Conservation (phyloP, 495 filamentous ascomycete genomes). For the Thermothielavioides terrestris region DNA sequence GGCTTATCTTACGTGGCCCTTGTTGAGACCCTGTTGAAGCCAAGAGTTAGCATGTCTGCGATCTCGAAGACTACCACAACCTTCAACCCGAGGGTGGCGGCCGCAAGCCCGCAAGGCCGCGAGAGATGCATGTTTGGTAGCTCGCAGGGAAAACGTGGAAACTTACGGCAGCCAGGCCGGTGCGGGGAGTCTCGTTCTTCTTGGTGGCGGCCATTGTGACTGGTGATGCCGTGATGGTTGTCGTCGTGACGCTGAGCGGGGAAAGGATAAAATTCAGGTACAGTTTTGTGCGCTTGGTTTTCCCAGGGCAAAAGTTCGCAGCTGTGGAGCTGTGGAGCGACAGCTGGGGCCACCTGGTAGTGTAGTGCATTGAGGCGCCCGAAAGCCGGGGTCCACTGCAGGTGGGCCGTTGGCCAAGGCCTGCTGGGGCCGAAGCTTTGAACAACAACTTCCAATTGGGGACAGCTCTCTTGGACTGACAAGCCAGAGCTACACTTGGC, state of each 20-base stretch:
- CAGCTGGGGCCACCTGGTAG: no score
- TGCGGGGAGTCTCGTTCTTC: constrained; percentile 16
- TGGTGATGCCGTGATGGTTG: constrained; percentile 15
- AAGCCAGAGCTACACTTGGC: no score
- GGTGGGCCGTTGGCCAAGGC: not conserved
- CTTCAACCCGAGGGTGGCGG: not conserved
- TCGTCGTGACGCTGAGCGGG: constrained; percentile 18
- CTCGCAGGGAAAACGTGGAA: not conserved
- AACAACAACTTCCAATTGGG: constrained; percentile 10
- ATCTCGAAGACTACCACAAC: not conserved
- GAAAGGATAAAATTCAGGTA: constrained; percentile 1
- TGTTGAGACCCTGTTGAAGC: constrained; percentile 59
- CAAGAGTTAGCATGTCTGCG: constrained; percentile 9
- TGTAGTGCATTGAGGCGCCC: no score
- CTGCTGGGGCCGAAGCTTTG: constrained; percentile 9
- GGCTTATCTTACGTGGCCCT: constrained; percentile 63
- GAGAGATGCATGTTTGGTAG: not conserved
- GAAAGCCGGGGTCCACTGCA: not conserved
- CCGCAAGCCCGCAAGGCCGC: not conserved
- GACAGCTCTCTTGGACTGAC: constrained; percentile 8
- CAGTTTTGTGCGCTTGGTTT: constrained; percentile 13
- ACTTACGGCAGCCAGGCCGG: constrained; percentile 16
- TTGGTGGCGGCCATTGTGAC: constrained; percentile 18
- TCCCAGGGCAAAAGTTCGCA: constrained; percentile 17
- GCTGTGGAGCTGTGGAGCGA: not conserved